phyloP scores from a whole-genome alignment of 1,139 yeast species.

The Eremothecium gossypii region DNA sequence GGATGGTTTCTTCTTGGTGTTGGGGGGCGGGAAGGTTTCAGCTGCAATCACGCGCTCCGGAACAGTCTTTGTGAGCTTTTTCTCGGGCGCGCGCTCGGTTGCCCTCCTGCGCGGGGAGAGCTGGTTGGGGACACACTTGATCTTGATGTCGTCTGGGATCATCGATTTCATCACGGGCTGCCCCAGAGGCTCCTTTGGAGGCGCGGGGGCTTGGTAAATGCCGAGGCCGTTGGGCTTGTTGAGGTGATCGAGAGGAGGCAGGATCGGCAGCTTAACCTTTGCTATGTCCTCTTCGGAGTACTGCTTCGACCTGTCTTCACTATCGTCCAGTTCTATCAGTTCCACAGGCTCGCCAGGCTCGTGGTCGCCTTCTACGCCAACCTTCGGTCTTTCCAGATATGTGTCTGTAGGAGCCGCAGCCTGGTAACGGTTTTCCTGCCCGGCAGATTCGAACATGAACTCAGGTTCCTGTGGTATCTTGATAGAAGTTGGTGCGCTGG shows the following conservation, averaged over 20 bases:
- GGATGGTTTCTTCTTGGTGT: constrained; percentile 17
- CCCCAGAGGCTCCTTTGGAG: constrained; percentile 6
- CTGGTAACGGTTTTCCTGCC: background rate
- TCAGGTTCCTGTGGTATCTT: constrained; percentile 22
- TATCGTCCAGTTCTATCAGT: constrained; percentile 1
- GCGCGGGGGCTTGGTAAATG: constrained; percentile 13
- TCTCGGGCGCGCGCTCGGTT: too few relatives aligned
- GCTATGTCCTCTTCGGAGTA: constrained; percentile 11
- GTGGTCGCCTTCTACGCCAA: constrained; percentile 30
- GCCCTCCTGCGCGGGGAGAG: too few relatives aligned
- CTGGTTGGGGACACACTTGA: too few relatives aligned
- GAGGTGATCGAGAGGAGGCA: constrained; percentile 27
- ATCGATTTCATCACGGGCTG: constrained; percentile 6
- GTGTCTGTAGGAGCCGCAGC: constrained; percentile 30
- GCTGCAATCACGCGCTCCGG: too few relatives aligned
- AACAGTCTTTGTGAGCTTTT: too few relatives aligned
- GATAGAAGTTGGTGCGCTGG: constrained; percentile 10
- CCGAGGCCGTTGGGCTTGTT: constrained; percentile 22
- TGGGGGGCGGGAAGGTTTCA: too few relatives aligned
- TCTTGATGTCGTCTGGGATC: constrained; percentile 5
- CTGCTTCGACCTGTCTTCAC: constrained; percentile 8
- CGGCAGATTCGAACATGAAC: constrained; percentile 22
- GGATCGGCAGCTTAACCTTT: constrained; percentile 25
- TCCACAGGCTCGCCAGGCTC: constrained; percentile 4
- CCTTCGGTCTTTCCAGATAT: constrained; percentile 19